These are phyloP conservation scores for Trametes maxima DNA, from an alignment of 768 basidiomycete genomes.

Conservation along the genomic window DNA sequence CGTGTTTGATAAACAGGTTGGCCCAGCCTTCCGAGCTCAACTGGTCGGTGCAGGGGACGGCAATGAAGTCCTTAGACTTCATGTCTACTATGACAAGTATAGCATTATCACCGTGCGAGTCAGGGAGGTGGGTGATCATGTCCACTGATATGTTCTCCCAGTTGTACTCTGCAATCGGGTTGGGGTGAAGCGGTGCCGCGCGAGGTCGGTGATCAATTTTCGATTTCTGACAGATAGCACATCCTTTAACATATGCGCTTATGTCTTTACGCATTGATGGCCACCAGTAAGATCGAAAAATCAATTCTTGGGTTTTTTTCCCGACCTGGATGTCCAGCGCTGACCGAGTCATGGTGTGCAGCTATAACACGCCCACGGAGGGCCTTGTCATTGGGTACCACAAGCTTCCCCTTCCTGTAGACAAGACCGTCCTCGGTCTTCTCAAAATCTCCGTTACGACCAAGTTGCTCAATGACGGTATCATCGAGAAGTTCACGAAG, in stretches of 20 bases:
- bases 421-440: conserved; percentile 28
- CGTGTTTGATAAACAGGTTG: conserved; percentile 21
- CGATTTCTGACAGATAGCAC: conserved; percentile 31
- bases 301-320: conserved; percentile 29
- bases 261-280: conserved; percentile 28
- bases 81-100: conserved; percentile 23
- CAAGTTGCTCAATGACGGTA: not conserved
- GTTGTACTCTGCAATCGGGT: conserved; percentile 11
- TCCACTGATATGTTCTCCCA: conserved; percentile 20
- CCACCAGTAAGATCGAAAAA: conserved; percentile 35
- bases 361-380: conserved; percentile 5
- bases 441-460: conserved; percentile 6
- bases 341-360: conserved; percentile 29
- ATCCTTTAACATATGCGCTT: conserved; percentile 28
- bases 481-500: conserved; percentile 3
- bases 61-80: conserved; percentile 32
- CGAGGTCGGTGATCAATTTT: conserved; percentile 24
- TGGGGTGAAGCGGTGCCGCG: conserved; percentile 23
- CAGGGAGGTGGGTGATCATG: conserved; percentile 28
- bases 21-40: conserved; percentile 27
- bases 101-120: conserved; percentile 17
- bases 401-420: not conserved
- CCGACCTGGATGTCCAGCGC: conserved; percentile 34
- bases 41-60: conserved; percentile 28
- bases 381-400: not conserved